Evolutionary conservation across 2,329 filamentous ascomycete genomes (phyloP), one percentile per base, ranked within the genome.

Genomic region (Fusarium sp.): DNA sequence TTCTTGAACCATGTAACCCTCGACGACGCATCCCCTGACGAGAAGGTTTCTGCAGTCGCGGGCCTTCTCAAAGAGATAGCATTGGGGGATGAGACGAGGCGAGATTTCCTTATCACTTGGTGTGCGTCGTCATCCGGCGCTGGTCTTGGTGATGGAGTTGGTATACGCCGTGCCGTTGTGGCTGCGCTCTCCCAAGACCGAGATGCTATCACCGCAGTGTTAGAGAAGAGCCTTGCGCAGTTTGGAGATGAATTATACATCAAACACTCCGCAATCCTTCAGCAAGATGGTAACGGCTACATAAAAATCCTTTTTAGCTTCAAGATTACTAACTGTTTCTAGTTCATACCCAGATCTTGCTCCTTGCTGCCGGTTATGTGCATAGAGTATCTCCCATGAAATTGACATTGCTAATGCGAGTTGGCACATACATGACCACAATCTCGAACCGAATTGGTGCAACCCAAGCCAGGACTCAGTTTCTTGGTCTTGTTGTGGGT

Each of bases 191-290:
- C 85, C 13, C 78, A 85, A 39, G 82, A 85, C 46, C 86, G 81
- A 62, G 83, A 84, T 2, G 80, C 80, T 20, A 80, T 93, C 3
- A 80, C 84, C 7, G 81, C 77, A 0, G 81, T 92, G 36, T 77
- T 95, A 58, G 89, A 94, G 73, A 93, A 89, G 74, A 88, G 86
- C 49, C 81, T 97, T 49, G 83, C 83, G 39, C 88, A 91, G 49
- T 97, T 98, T 78, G 93, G 93, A 1, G 95, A 98, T 73, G 89
- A 92, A 50, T 83, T 98, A 13, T 97, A 94, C 74, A 94, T 98
- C 72, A 92, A 89, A 60, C 94, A 98, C 78, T 88, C 92, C 1
- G 91, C 95, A 7, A 88, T 92, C n/a, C 76, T 96, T 39, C 92
- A 95, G 74, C 96, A 99, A 85, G 93, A 98, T 86, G 91, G 94